Base-by-base conservation (phyloP, 148 eudicot species). In the Persicaria tinctoria region DNA sequence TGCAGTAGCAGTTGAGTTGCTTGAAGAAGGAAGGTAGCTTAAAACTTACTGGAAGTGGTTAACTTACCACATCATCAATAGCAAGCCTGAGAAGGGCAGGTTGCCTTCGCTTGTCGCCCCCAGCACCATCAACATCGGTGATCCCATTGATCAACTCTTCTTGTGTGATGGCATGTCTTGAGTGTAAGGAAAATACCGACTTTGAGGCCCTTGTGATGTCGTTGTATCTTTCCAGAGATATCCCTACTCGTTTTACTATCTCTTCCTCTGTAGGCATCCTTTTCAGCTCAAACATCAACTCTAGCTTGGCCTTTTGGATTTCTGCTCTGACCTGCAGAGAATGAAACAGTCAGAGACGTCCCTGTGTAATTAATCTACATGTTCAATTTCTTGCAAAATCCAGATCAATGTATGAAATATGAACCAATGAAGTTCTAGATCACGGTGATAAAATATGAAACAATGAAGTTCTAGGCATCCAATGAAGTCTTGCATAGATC, bases 21-120 rank as follows among this genome's bases (percentile, higher is more conserved):
- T 32, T 32, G 41, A 32, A 32, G 41, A 32, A 32, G 41, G 41
- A 32, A 32, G 41, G 41, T 32, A 32, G 41, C 41, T 32, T 32
- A 3, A 32, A 32, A 32, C 41, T 1, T 32, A 32, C 41, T 45
- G 45, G 13, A 1, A 11, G 72, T 70, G 11, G 77, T 27, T 83
- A 13, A 75, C 49, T 85, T 86, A 95, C 99, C 84, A 95, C 99
- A 85, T 95, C 97, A 80, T 95, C 99, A 4, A 95, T 85, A 72
- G 98, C 97, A 78, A 95, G 97, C 86, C 99, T 84, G 72, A 92
- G 97, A 83, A 90, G 89, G 32, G 97, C 97, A 60, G 97, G 94
- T 69, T 89, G 98, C 72, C 83, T 84, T 60, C 89, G 77, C 77
- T 87, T 84, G 76, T 91, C 93, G 41, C 41, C 41, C 41, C 41